Conservation (phyloP, 2,329 filamentous ascomycete genomes). For the Arthroderma sp. region DNA sequence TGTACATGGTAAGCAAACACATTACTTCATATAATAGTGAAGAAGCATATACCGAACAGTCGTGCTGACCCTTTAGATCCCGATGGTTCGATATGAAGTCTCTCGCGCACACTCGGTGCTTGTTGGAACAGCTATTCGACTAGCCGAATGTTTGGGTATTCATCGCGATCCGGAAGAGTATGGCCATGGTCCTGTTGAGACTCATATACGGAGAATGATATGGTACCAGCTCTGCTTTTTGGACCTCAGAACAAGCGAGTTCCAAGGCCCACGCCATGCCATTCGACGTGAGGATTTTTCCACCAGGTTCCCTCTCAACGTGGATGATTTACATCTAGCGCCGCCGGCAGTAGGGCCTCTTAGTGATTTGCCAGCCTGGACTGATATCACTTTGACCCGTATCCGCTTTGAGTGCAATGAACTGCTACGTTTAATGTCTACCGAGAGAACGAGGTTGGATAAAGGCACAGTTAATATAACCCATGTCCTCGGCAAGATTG, state of each 20-base stretch:
- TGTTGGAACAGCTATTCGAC: constrained; percentile 56
- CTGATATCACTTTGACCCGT: constrained; percentile 52
- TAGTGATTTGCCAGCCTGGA: constrained; percentile 45
- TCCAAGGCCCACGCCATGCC: constrained; percentile 56
- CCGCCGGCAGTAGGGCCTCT: constrained; percentile 28
- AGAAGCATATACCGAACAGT: no score
- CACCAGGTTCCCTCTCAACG: constrained; percentile 57
- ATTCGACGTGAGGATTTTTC: constrained; percentile 66
- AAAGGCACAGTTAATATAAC: constrained; percentile 48
- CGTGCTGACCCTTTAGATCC: constrained; percentile 37
- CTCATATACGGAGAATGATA: constrained; percentile 55
- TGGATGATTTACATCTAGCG: constrained; percentile 51
- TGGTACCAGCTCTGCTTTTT: constrained; percentile 71
- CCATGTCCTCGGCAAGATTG: constrained; percentile 52
- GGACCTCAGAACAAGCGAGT: constrained; percentile 61
- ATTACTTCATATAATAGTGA: no score
- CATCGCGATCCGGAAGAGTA: constrained; percentile 58
- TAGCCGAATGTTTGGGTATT: constrained; percentile 66
- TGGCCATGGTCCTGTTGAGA: constrained; percentile 52
- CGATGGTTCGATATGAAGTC: constrained; percentile 57
- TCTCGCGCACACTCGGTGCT: constrained; percentile 61
- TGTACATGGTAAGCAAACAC: constrained; percentile 49
- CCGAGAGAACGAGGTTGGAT: constrained; percentile 54
- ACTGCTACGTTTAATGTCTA: constrained; percentile 57
- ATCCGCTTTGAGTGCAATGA: constrained; percentile 63